Conservation (phyloP, 345 rosid species). For the Pistacia integerrima region DNA sequence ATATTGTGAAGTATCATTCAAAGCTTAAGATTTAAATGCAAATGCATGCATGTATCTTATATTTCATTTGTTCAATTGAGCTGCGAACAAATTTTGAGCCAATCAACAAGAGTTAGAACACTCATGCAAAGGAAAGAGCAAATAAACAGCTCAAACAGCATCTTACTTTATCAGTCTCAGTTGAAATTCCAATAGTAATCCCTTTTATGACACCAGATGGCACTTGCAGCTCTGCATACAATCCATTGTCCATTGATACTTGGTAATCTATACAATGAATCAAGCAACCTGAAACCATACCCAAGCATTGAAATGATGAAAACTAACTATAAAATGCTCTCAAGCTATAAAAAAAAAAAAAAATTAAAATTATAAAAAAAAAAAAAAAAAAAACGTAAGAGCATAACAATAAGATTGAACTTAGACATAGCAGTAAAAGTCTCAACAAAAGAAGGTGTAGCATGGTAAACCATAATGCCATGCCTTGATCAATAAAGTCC, state of each 20-base stretch:
- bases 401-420: not conserved
- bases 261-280: conserved; percentile 8
- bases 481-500: not conserved
- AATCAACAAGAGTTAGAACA: not conserved
- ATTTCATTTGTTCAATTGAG: not conserved
- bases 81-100: not conserved
- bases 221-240: conserved; percentile 34
- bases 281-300: conserved; percentile 22
- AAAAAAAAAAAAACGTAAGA: no score
- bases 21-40: not conserved
- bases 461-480: not conserved
- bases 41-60: not conserved
- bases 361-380: not conserved
- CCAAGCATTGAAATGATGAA: not conserved
- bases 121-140: not conserved
- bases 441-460: not conserved
- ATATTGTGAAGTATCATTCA: not conserved
- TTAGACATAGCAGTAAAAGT: not conserved
- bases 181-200: conserved; percentile 44
- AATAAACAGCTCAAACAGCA: conserved; percentile 15
- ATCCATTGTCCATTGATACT: conserved; percentile 37
- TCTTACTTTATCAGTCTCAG: conserved; percentile 45
- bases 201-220: conserved; percentile 46
- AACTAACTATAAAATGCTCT: not conserved
- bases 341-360: not conserved